Conservation (phyloP, 805 yeast genomes). For the Kregervanrija fluxuum region DNA sequence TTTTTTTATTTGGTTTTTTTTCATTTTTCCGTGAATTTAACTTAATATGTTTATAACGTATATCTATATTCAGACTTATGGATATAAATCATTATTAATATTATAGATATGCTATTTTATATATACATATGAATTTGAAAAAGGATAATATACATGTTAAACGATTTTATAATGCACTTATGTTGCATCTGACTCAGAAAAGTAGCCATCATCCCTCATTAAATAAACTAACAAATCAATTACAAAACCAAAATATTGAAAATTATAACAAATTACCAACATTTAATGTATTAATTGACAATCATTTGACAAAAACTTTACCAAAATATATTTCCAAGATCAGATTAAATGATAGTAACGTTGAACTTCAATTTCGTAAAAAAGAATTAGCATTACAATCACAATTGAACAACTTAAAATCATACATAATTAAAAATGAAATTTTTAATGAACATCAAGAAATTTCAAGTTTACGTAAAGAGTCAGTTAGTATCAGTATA, state of each 20-base stretch:
- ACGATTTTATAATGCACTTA: background rate
- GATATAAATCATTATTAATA: too few relatives aligned
- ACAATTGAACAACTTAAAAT: slow-evolving; percentile 3
- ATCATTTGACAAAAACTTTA: background rate
- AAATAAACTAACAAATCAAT: background rate
- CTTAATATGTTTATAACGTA: too few relatives aligned
- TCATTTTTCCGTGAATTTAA: too few relatives aligned
- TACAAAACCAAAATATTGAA: background rate
- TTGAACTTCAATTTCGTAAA: too few relatives aligned
- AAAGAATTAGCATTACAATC: too few relatives aligned
- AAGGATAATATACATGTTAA: too few relatives aligned
- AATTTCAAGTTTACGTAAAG: background rate
- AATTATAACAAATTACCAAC: background rate
- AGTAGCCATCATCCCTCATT: background rate
- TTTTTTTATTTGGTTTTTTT: too few relatives aligned
- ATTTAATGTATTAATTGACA: background rate
- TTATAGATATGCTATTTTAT: too few relatives aligned
- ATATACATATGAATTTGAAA: too few relatives aligned
- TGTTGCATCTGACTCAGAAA: background rate
- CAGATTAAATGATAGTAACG: too few relatives aligned
- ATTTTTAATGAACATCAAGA: slow-evolving; percentile 4
- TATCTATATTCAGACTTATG: too few relatives aligned
- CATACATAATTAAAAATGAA: slow-evolving; percentile 6
- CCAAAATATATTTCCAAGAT: slow-evolving; percentile 1
- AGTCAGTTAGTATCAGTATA: background rate